Evolutionary conservation across 2,329 filamentous ascomycete species (phyloP).

Genomic region (Colletotrichum musae): DNA sequence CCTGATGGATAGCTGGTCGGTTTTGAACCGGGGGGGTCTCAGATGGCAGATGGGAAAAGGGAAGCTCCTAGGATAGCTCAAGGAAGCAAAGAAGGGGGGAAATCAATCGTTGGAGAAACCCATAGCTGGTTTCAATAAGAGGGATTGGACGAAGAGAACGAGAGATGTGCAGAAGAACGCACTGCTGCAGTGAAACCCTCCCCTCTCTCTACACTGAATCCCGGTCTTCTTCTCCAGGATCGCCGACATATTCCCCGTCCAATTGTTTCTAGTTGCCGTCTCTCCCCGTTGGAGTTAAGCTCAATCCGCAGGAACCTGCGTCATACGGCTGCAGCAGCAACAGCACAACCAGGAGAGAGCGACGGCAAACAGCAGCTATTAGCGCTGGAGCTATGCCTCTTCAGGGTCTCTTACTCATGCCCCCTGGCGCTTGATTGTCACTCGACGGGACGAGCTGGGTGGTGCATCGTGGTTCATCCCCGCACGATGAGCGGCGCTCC

Average conservation of each 20-base stretch:
- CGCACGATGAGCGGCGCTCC: constrained; percentile 22
- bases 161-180: constrained; percentile 4
- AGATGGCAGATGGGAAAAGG: background rate
- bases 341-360: background rate
- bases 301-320: constrained; percentile 39
- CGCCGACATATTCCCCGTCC: constrained; percentile 38
- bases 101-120: constrained; percentile 14
- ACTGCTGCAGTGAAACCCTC: constrained; percentile 18
- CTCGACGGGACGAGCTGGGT: constrained; percentile 6
- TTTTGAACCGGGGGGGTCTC: background rate
- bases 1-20: background rate
- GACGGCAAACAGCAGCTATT: constrained; percentile 6
- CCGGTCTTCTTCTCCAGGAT: constrained; percentile 27
- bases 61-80: background rate
- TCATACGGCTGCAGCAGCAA: constrained; percentile 34
- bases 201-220: background rate
- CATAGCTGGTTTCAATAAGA: background rate
- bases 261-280: constrained; percentile 16
- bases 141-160: constrained; percentile 6
- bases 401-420: constrained; percentile 12
- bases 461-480: constrained; percentile 31
- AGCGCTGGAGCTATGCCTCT: constrained; percentile 5
- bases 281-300: constrained; percentile 28
- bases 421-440: constrained; percentile 7
- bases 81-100: background rate